Conservation (phyloP, 352 stramenopile species). For the Thraustochytrium sp. region DNA sequence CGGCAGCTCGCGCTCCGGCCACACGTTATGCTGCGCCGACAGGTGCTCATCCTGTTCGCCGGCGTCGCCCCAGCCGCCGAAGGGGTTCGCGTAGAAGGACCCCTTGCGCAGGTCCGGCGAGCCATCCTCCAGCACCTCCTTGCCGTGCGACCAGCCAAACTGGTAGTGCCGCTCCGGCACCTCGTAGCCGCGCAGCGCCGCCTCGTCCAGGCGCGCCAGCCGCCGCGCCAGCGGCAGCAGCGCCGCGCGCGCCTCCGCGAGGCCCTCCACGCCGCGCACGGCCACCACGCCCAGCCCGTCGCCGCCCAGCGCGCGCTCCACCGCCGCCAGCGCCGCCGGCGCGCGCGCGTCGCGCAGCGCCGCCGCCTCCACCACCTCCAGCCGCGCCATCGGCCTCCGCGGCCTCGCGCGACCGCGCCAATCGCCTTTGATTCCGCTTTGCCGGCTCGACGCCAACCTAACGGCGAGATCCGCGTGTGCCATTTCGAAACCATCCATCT, state of each 20-base stretch:
- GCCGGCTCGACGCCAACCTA: too few relatives aligned
- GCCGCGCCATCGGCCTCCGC: too few relatives aligned
- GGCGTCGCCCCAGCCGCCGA: conserved; percentile 62
- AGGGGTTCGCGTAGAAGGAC: conserved; percentile 93
- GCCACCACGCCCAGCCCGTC: conserved; percentile 79
- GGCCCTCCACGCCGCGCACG: conserved; percentile 72
- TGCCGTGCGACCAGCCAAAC: conserved; percentile 90
- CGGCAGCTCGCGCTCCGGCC: conserved; percentile 69
- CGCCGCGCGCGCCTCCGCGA: conserved; percentile 62
- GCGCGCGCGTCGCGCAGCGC: too few relatives aligned
- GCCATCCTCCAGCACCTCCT: conserved; percentile 82
- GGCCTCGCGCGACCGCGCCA: too few relatives aligned
- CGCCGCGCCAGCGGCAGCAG: conserved; percentile 76
- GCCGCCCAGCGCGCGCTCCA: conserved; percentile 67
- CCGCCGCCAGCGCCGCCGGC: conserved; percentile 40
- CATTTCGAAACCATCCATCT: too few relatives aligned
- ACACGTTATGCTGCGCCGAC: conserved; percentile 89
- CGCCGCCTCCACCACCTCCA: too few relatives aligned
- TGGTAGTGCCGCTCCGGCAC: conserved; percentile 82
- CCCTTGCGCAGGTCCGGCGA: conserved; percentile 86
- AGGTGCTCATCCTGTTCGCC: conserved; percentile 56
- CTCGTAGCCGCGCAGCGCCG: conserved; percentile 70
- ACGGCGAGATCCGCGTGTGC: too few relatives aligned
- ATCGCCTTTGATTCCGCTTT: too few relatives aligned
- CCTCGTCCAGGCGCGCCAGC: conserved; percentile 66